Evolutionary conservation across 306 rosid species (phyloP).

Genomic region (Medicago arabica): DNA sequence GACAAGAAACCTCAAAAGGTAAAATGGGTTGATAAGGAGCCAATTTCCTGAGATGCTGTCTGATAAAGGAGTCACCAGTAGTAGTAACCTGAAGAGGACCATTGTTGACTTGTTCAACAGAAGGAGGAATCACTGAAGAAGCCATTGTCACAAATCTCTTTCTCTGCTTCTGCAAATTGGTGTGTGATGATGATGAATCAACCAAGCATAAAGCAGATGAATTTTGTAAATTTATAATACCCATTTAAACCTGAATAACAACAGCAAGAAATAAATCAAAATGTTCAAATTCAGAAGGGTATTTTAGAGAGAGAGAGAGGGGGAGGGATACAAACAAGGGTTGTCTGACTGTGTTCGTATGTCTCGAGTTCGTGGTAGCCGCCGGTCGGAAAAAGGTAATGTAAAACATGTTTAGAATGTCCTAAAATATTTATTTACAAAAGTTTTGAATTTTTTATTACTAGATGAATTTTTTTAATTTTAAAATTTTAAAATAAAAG

Average conservation of each 20-base stretch:
- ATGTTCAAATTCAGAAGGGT: not conserved
- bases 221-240: slow-evolving; percentile 52
- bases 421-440: too few species aligned
- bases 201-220: slow-evolving; percentile 43
- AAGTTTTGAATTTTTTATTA: too few species aligned
- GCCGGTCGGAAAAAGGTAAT: not conserved
- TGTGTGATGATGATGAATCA: slow-evolving; percentile 19
- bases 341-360: too few species aligned
- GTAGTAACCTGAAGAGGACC: slow-evolving; percentile 48
- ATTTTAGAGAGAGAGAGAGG: not conserved
- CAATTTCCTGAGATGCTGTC: slow-evolving; percentile 78
- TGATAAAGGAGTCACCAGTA: slow-evolving; percentile 81
- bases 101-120: slow-evolving; percentile 50
- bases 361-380: not conserved
- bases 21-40: slow-evolving; percentile 94
- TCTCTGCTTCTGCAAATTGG: slow-evolving; percentile 35
- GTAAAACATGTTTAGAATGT: too few species aligned
- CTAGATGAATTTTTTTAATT: too few species aligned
- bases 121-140: slow-evolving; percentile 28
- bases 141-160: slow-evolving; percentile 64
- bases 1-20: slow-evolving; percentile 73
- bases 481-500: too few species aligned
- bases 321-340: not conserved
- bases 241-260: slow-evolving; percentile 53
- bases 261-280: not conserved